These are phyloP conservation scores for Annona cherimola DNA, from an alignment of 164 flowering plant genomes.

Conservation along the genomic window DNA sequence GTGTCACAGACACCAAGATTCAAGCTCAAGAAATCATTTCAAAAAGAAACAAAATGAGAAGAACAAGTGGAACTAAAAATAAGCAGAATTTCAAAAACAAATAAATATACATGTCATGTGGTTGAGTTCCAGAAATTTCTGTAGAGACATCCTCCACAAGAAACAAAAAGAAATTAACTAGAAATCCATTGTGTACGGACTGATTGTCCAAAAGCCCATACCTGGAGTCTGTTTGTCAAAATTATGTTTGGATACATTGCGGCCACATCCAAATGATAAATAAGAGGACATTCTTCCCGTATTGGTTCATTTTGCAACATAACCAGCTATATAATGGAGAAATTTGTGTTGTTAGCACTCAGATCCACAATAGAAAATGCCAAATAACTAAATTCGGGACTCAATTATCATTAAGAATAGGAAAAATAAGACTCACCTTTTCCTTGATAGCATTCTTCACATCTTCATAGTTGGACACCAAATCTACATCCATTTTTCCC, in stretches of 20 bases:
- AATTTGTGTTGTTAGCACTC: not conserved
- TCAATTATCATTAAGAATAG: not conserved
- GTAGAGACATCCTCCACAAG: not conserved
- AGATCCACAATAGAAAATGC: not conserved
- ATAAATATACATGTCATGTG: too few relatives aligned
- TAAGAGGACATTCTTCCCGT: constrained; percentile 90
- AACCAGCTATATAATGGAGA: constrained; percentile 48
- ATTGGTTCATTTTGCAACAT: constrained; percentile 63
- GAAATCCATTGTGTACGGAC: not conserved
- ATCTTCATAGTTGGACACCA: constrained; percentile 81
- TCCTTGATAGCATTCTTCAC: constrained; percentile 75
- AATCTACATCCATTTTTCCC: constrained; percentile 90
- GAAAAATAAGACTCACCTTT: constrained; percentile 46
- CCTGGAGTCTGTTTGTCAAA: constrained; percentile 99
- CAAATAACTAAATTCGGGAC: not conserved
- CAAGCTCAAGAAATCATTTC: too few relatives aligned
- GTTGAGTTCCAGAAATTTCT: too few relatives aligned
- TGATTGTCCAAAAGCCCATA: constrained; percentile 11
- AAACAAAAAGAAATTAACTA: not conserved
- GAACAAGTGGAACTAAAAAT: too few relatives aligned
- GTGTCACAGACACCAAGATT: too few relatives aligned
- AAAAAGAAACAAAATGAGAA: too few relatives aligned
- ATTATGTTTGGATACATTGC: constrained; percentile 99
- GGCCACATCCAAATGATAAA: constrained; percentile 98
- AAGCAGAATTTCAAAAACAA: too few relatives aligned